Percentiles rank a stretch among this genome's conserved stretches.
These are phyloP conservation scores for Neoboletus subvelutipes DNA, from an alignment of 768 basidiomycete species.

Conservation along the genomic window DNA sequence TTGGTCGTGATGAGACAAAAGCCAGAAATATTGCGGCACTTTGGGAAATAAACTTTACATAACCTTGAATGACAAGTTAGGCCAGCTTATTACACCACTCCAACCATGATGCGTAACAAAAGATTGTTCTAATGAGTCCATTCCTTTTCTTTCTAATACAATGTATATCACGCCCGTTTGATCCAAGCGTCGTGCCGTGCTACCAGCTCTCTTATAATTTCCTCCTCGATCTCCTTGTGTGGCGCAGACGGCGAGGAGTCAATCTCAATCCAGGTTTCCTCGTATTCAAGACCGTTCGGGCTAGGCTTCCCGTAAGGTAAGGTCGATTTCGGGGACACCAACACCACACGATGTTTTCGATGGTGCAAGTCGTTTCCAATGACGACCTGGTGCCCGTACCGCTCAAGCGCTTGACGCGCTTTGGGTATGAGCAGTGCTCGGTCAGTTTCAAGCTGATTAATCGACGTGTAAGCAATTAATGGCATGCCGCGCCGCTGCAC, in stretches of 20 bases:
- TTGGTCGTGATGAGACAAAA: not conserved
- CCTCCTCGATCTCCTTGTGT: constrained; percentile 87
- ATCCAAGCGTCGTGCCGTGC: constrained; percentile 76
- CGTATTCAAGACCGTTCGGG: constrained; percentile 37
- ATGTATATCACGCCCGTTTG: not conserved
- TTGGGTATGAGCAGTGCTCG: constrained; percentile 82
- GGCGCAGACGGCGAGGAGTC: constrained; percentile 38
- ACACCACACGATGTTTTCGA: constrained; percentile 90
- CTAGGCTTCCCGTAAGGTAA: constrained; percentile 8
- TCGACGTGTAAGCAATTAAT: constrained; percentile 6
- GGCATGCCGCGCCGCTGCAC: not conserved
- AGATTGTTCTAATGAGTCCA: not conserved
- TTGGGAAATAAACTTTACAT: constrained; percentile 13
- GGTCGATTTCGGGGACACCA: constrained; percentile 59
- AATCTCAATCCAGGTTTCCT: constrained; percentile 66
- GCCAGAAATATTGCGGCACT: not conserved
- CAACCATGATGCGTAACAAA: not conserved
- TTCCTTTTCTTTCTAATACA: not conserved
- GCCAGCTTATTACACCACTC: not conserved
- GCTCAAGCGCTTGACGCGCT: constrained; percentile 79
- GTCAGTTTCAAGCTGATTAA: constrained; percentile 87
- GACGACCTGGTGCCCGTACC: constrained; percentile 97
- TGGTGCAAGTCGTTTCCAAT: constrained; percentile 94
- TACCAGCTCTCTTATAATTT: constrained; percentile 78
- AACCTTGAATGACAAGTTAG: constrained; percentile 14